A percentile compares a stretch with the other conserved stretches of the same genome.
These are phyloP conservation scores for Haematococcus lacustris DNA, from an alignment of 139 green algal species.

Conservation along the genomic window DNA sequence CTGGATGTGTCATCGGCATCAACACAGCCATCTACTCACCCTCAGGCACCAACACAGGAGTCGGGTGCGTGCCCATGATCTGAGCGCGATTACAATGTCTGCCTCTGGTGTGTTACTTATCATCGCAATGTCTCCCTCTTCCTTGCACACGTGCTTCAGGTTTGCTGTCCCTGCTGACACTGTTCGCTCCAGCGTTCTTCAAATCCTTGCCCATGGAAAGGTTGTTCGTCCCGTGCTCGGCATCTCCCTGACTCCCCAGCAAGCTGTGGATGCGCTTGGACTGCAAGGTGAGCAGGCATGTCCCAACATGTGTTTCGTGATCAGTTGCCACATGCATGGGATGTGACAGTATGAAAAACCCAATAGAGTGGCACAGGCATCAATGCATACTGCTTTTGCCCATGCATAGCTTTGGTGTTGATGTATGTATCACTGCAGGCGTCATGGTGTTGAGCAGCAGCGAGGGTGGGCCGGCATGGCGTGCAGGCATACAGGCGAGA, in stretches of 20 bases:
- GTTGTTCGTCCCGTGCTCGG: constrained; percentile 74
- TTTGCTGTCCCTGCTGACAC: constrained; percentile 75
- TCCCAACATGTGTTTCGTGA: too few relatives aligned
- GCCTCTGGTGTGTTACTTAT: too few relatives aligned
- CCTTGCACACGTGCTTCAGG: too few relatives aligned
- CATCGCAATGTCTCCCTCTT: too few relatives aligned
- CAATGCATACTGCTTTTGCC: too few relatives aligned
- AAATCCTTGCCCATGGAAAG: constrained; percentile 65
- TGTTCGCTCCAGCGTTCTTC: constrained; percentile 44
- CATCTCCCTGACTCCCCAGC: constrained; percentile 84
- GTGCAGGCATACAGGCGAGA: constrained; percentile 16
- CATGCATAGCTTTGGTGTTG: too few relatives aligned
- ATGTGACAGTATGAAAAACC: too few relatives aligned
- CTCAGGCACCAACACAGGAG: constrained; percentile 62
- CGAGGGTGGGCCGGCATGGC: constrained; percentile 61
- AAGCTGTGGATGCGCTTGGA: constrained; percentile 51
- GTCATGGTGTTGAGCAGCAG: constrained; percentile 78
- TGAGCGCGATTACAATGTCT: too few relatives aligned
- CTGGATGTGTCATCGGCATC: constrained; percentile 53
- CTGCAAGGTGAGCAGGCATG: constrained; percentile 52
- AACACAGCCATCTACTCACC: constrained; percentile 74
- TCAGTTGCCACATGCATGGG: too few relatives aligned
- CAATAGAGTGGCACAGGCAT: too few relatives aligned
- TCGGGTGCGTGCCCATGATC: constrained; percentile 52
- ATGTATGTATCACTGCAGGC: too few relatives aligned